Evolutionary conservation across 768 basidiomycete species (phyloP).

Genomic region (Termitomyces bulborhizus): DNA sequence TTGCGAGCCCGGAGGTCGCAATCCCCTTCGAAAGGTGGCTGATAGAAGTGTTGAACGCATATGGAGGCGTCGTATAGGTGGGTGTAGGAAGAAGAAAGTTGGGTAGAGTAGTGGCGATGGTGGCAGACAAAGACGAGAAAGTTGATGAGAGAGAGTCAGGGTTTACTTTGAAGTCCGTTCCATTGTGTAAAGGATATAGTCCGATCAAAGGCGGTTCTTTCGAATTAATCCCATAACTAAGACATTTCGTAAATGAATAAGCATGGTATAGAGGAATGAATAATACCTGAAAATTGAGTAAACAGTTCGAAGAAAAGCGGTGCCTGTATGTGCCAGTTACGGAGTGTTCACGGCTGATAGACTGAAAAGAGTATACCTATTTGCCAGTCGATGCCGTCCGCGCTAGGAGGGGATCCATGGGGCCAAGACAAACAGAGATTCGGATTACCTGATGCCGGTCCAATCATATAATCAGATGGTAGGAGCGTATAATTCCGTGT

Average conservation of each 20-base stretch:
- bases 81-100: constrained; percentile 68
- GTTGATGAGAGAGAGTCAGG: constrained; percentile 39
- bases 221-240: constrained; percentile 66
- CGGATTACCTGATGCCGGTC: constrained; percentile 57
- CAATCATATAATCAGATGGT: constrained; percentile 75
- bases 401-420: constrained; percentile 51
- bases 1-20: constrained; percentile 57
- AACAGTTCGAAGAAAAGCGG: constrained; percentile 66
- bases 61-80: constrained; percentile 53
- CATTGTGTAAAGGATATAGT: constrained; percentile 55
- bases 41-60: constrained; percentile 65
- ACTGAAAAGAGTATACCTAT: constrained; percentile 42
- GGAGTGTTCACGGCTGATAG: background rate
- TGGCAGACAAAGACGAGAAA: constrained; percentile 57
- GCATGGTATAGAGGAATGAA: background rate
- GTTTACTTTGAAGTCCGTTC: constrained; percentile 34
- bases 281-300: constrained; percentile 72
- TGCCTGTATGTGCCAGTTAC: constrained; percentile 29
- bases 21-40: constrained; percentile 48
- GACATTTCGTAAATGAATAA: background rate
- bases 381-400: constrained; percentile 82
- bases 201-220: constrained; percentile 77
- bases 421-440: constrained; percentile 75
- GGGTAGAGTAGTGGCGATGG: constrained; percentile 62
- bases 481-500: constrained; percentile 51